Evolutionary conservation across 768 basidiomycete genomes (phyloP), one percentile per base, ranked within the genome.

Genomic region (Agrocybe praecox): DNA sequence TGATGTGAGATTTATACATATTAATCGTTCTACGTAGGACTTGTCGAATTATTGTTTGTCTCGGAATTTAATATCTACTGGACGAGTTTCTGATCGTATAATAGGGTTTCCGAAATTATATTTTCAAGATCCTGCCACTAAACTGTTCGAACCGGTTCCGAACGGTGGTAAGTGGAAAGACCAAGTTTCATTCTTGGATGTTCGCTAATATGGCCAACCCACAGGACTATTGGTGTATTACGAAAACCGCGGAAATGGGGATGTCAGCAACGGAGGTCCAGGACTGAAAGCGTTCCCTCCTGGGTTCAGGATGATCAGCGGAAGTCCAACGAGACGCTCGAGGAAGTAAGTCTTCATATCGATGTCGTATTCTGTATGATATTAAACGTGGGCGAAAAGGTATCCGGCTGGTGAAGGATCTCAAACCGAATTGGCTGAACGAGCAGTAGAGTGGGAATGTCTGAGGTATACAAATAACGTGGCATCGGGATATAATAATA

Each of bases 281-380:
- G 77, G 76, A 14, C 64, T 78, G 44, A 75, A 73, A 49, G 75
- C 78, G 1, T 79, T 79, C 59, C 78, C 78, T 6, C 64, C 75
- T 29, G 76, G 76, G 18, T 69, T 79, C 57, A 72, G 67, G 54
- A 78, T 78, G 76, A 58, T 81, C 46, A 74, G 71, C 40, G 80
- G 80, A 15, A 68, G 74, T 61, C 74, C 76, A 2, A 58, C 61
- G 8, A 62, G 72, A 46, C 72, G 79, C 11, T 64, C 73, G 10
- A 63, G 72, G 57, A 74, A 72, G 75, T 75, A 36, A 54, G 59
- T 1, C 43, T 6, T 21, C 1, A 12, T 48, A 8, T 44, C 29
- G 9, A 33, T 33, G 45, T 24, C 47, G 36, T 22, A 19, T 6
- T 18, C n/a, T 40, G 15, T 45, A 19, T 49, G 23, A 24, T 36